phyloP scores from a whole-genome alignment of 2,329 filamentous ascomycete genomes.

The Pyricularia grisea region DNA sequence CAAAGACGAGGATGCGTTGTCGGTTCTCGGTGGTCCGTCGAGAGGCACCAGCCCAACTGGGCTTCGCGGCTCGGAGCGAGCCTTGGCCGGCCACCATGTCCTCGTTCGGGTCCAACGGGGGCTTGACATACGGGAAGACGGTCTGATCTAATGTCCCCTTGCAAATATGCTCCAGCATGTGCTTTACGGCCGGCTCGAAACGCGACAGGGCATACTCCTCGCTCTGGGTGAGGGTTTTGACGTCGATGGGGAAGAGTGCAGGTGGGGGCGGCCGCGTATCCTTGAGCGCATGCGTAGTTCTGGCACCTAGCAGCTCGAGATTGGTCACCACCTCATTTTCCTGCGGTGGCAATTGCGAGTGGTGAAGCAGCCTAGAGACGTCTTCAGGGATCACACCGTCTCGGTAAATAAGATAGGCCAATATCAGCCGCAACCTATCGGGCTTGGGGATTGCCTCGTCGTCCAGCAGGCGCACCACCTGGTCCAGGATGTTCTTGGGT shows the following conservation, averaged over 20 bases:
- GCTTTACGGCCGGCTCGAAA: conserved; percentile 72
- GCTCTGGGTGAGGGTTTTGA: conserved; percentile 23
- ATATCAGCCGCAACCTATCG: conserved; percentile 76
- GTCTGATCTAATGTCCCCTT: conserved; percentile 57
- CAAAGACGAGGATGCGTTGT: conserved; percentile 86
- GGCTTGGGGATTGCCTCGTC: conserved; percentile 62
- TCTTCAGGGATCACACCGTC: conserved; percentile 80
- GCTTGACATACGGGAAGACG: conserved; percentile 64
- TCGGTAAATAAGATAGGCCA: conserved; percentile 77
- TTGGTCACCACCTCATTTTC: conserved; percentile 68
- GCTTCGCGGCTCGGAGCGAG: conserved; percentile 83
- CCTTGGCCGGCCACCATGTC: conserved; percentile 51
- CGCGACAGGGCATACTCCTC: conserved; percentile 83
- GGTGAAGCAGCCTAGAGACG: conserved; percentile 72
- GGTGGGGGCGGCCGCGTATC: conserved; percentile 57
- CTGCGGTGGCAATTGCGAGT: conserved; percentile 66
- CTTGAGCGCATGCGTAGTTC: conserved; percentile 60
- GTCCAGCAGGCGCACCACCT: conserved; percentile 80
- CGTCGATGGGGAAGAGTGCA: conserved; percentile 65
- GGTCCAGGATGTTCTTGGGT: conserved; percentile 79
- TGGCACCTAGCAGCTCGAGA: conserved; percentile 72
- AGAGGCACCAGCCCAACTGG: conserved; percentile 86
- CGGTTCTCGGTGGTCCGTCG: conserved; percentile 68
- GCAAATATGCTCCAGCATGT: conserved; percentile 69
- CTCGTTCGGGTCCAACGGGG: conserved; percentile 53